These are phyloP conservation scores for Stagonosporopsis tanaceti DNA, from an alignment of 2,329 filamentous ascomycete species.

Conservation along the genomic window DNA sequence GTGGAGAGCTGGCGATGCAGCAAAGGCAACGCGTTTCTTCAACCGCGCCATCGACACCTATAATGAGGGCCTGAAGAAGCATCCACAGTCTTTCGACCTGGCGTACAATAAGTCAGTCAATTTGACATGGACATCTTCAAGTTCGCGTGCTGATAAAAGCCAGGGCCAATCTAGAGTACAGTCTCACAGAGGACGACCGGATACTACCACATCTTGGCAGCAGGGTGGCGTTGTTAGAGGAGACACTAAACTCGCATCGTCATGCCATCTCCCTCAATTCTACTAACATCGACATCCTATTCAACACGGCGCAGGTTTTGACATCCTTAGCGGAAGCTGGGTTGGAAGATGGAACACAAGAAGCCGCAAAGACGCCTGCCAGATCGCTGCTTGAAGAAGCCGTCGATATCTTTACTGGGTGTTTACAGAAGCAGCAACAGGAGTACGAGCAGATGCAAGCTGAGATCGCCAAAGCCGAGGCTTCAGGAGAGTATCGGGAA, in stretches of 20 bases:
- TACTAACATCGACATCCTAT: constrained; percentile 72
- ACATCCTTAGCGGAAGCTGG: constrained; percentile 70
- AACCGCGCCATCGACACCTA: constrained; percentile 72
- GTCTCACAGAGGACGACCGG: constrained; percentile 72
- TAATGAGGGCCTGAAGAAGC: constrained; percentile 67
- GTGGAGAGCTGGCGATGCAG: constrained; percentile 75
- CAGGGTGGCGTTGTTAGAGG: constrained; percentile 63
- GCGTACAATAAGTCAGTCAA: constrained; percentile 74
- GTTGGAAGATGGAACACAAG: constrained; percentile 59
- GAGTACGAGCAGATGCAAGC: constrained; percentile 53
- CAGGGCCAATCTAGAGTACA: constrained; percentile 73
- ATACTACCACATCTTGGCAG: constrained; percentile 67
- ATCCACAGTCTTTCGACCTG: constrained; percentile 71
- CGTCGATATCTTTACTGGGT: constrained; percentile 65
- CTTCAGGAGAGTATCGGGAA: constrained; percentile 32
- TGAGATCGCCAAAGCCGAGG: constrained; percentile 43
- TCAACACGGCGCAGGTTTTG: constrained; percentile 76
- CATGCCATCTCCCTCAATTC: constrained; percentile 67
- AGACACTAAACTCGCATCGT: constrained; percentile 70
- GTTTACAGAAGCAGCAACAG: constrained; percentile 55
- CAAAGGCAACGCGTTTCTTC: constrained; percentile 69
- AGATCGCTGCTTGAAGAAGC: constrained; percentile 66
- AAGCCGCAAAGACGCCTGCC: constrained; percentile 54
- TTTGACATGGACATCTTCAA: neutral
- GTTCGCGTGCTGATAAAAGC: neutral